Evolutionary conservation across 257 asterid genomes (phyloP), one percentile per base, ranked within the genome.

Genomic region (Solanum dulcamara): DNA sequence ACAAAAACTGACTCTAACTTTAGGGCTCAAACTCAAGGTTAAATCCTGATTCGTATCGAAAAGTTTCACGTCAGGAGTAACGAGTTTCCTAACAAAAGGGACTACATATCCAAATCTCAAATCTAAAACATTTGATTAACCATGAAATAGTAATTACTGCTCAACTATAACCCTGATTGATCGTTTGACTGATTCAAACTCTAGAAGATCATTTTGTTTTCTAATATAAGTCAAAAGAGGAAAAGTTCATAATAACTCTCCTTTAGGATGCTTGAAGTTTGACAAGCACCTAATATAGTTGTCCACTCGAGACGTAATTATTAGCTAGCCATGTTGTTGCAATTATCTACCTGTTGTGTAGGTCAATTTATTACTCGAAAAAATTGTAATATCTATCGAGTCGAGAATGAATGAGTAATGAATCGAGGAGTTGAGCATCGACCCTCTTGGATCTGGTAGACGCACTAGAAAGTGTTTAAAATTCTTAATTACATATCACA

Each of bases 81-180:
- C n/a, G n/a, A n/a, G n/a, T 4, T 33, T 33, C 6, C 15, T 35
- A 33, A 20, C 2, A 20, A 70, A 4, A 8, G 6, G 9, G 2
- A 67, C 22, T 33, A 0, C 28, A 68, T 33, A 70, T 5, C 10
- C 0, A 70, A 5, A 70, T 70, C 18, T 70, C 4, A 0, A 70
- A 37, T 0, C 0, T 4, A 0, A 70, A 70, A 37, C 0, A 35
- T 35, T 2, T 35, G 2, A 37, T 10, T 20, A 70, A 70, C 0
- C 6, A 70, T 10, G 10, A 5, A 70, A 2, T 5, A 70, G 1
- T 70, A 35, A 70, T 0, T 5, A 37, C 14, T 32, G 17, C 0
- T 64, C 20, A 12, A 7, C 24, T 13, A 15, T 0, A 0, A 22
- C 3, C 8, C n/a, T 57, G 30, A 3, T 68, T 17, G 46, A 11